Evolutionary conservation across 108 stramenopile species (phyloP), one percentile per base, ranked within the genome.

Genomic region (Nitzschia palea): DNA sequence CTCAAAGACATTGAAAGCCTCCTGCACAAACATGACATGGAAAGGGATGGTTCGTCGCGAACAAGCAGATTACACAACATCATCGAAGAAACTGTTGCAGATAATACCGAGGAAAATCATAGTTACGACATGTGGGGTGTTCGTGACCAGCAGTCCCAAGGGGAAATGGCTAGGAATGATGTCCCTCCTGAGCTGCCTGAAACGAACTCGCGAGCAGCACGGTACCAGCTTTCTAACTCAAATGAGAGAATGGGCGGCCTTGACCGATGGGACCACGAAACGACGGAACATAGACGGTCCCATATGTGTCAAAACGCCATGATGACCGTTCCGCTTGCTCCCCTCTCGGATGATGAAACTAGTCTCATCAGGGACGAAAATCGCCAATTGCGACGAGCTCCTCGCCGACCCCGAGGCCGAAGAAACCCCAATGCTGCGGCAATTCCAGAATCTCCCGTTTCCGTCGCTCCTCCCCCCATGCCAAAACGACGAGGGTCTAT

Each of bases 1-100:
- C 32, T 76, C 20, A 36, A 35, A 28, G 67, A 76, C 9, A 53
- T 76, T 43, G 61, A 34, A 14, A 50, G 43, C 25, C 30, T 68
- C 34, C 37, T 65, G n/a, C 17, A 48, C 4, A 48, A 8, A 4
- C 47, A 48, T 18, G 22, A 10, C 4, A 4, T 48, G n/a, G 17
- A 10, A 5, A 4, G 15, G 4, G 4, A 20, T n/a, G 4, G 4
- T 4, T 4, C 15, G 4, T 20, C n/a, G 17, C 47, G 4, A 4
- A 20, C 18, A 18, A 48, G 4, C 4, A 10, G 47, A 48, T 20
- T 48, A 20, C 4, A 20, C 47, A 20, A 48, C 22, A 48, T 48
- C 18, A 48, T 48, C 22, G 47, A 48, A 48, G 47, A 48, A 20
- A 18, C 18, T 48, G 22, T 20, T 20, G 22, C 9, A 5, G 8